Evolutionary conservation across 2,329 filamentous ascomycete species (phyloP).

Genomic region (Simplicillium sp.): DNA sequence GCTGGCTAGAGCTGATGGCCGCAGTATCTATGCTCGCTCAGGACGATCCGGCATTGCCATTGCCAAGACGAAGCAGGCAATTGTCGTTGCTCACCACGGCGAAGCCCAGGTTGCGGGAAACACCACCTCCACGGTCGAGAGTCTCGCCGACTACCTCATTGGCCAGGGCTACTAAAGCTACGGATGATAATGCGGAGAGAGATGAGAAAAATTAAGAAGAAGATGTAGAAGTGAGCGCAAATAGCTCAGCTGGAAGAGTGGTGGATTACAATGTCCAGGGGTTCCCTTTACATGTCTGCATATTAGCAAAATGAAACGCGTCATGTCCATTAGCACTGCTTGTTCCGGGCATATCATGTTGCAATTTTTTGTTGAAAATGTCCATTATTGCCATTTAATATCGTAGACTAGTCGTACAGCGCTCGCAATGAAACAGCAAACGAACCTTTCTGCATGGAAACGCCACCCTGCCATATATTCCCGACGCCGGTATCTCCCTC

Average conservation of each 20-base stretch:
- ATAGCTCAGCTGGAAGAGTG: slow-evolving; percentile 11
- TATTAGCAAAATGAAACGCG: too few species aligned
- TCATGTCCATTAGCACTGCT: too few species aligned
- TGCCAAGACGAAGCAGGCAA: slow-evolving; percentile 79
- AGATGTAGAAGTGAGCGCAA: slow-evolving; percentile 2
- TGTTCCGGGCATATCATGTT: too few species aligned
- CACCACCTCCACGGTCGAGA: slow-evolving; percentile 69
- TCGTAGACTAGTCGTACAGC: too few species aligned
- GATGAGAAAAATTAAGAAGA: neutral
- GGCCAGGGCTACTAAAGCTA: slow-evolving; percentile 60
- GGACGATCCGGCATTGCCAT: slow-evolving; percentile 74
- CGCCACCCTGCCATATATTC: too few species aligned
- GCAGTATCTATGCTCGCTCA: slow-evolving; percentile 76
- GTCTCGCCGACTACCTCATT: slow-evolving; percentile 80
- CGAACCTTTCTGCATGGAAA: too few species aligned
- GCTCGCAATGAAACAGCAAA: too few species aligned
- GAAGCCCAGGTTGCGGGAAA: slow-evolving; percentile 65
- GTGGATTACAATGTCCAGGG: too few species aligned
- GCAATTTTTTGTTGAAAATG: too few species aligned
- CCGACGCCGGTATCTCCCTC: too few species aligned
- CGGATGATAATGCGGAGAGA: slow-evolving; percentile 4
- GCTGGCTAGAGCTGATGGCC: slow-evolving; percentile 63
- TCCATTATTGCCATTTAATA: too few species aligned
- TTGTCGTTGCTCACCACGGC: slow-evolving; percentile 80
- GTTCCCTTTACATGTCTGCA: too few species aligned